These are phyloP conservation scores for Mortierella sp. DNA, from an alignment of 371 early-diverging fungal genomes.

Conservation along the genomic window DNA sequence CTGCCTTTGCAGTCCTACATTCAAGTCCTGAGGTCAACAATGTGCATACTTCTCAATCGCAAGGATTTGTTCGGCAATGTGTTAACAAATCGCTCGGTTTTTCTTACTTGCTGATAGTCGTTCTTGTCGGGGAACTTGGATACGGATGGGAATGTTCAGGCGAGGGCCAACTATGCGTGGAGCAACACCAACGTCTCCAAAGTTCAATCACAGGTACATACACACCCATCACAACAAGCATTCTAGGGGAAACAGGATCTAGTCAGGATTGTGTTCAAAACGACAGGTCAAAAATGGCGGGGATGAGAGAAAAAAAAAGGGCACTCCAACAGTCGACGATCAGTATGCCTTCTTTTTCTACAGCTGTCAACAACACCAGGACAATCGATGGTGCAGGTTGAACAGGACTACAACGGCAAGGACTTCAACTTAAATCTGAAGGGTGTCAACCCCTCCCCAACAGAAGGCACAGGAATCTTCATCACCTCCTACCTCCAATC, in stretches of 20 bases:
- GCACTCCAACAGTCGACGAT: not conserved
- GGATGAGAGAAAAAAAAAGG: no score
- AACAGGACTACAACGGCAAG: slow-evolving; percentile 92
- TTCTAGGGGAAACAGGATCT: not conserved
- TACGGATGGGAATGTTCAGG: slow-evolving; percentile 85
- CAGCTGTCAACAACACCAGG: slow-evolving; percentile 77
- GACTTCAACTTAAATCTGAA: slow-evolving; percentile 91
- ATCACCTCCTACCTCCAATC: slow-evolving; percentile 93
- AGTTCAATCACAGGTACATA: slow-evolving; percentile 83
- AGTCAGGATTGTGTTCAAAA: not conserved
- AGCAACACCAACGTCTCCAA: slow-evolving; percentile 74
- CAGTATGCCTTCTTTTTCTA: not conserved
- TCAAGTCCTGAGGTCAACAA: no score
- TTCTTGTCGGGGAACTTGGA: slow-evolving; percentile 95
- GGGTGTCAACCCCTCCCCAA: slow-evolving; percentile 94
- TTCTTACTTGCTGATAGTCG: slow-evolving; percentile 50
- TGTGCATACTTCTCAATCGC: not conserved
- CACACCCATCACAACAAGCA: not conserved
- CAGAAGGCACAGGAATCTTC: slow-evolving; percentile 92
- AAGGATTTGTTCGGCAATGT: not conserved
- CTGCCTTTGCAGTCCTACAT: no score
- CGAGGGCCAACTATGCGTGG: slow-evolving; percentile 80
- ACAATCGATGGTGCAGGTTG: slow-evolving; percentile 92
- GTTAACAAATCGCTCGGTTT: not conserved
- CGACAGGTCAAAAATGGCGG: not conserved